A percentile compares a stretch with the other conserved stretches of the same genome.
Conservation (phyloP, 2,329 filamentous ascomycete species). For the Dichotomopilus funicola region DNA sequence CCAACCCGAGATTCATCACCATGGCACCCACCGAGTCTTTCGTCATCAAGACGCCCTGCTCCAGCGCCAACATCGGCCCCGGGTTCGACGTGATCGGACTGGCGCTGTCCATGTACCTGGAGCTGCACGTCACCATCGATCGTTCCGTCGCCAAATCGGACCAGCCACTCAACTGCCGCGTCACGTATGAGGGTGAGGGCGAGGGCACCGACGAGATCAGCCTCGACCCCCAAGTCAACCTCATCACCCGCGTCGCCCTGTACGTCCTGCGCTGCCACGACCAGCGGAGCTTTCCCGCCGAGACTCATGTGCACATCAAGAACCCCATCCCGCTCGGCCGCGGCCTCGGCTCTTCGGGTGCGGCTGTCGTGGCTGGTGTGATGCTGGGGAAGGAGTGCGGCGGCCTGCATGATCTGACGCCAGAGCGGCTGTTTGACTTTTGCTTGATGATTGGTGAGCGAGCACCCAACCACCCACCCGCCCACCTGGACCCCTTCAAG, state of each 20-base stretch:
- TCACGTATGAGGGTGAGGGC: conserved; percentile 85
- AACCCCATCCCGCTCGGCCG: conserved; percentile 92
- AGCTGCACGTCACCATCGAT: conserved; percentile 75
- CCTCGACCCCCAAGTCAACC: conserved; percentile 77
- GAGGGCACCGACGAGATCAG: conserved; percentile 66
- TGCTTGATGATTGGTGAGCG: conserved; percentile 85
- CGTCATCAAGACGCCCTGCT: conserved; percentile 77
- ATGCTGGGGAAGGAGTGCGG: conserved; percentile 86
- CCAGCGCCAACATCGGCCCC: conserved; percentile 94
- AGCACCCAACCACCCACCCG: no score
- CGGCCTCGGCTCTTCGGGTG: conserved; percentile 89
- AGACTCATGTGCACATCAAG: conserved; percentile 88
- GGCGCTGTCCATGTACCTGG: conserved; percentile 87
- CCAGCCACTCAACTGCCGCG: conserved; percentile 71
- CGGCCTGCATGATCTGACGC: conserved; percentile 63
- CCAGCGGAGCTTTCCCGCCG: conserved; percentile 72
- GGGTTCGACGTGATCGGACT: conserved; percentile 98
- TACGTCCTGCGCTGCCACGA: conserved; percentile 93
- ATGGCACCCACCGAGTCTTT: conserved; percentile 44
- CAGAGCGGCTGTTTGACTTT: conserved; percentile 85
- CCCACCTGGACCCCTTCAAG: neutral
- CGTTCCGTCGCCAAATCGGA: conserved; percentile 46
- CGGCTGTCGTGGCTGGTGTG: conserved; percentile 93
- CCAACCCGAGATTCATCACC: neutral
- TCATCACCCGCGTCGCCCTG: conserved; percentile 88